phyloP scores from a whole-genome alignment of 805 yeast species.

The Metschnikowia hibisci region DNA sequence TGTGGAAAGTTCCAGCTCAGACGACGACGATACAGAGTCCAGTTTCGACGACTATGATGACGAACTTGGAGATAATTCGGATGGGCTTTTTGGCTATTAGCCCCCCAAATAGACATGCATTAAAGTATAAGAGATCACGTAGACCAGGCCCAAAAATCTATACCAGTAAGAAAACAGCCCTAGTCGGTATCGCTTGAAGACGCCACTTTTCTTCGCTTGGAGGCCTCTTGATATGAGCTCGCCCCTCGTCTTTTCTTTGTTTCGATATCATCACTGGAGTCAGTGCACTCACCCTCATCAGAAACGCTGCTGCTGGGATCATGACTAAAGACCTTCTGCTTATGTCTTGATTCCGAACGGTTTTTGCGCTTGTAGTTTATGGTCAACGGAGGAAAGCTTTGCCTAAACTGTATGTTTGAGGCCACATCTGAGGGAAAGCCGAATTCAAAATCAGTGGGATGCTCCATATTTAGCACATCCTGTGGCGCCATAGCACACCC shows the following conservation, averaged over 20 bases:
- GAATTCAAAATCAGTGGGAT: conserved; percentile 34
- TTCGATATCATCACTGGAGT: conserved; percentile 15
- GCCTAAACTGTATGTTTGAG: conserved; percentile 27
- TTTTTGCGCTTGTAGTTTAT: conserved; percentile 26
- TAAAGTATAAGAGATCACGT: conserved; percentile 3
- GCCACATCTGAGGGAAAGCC: conserved; percentile 26
- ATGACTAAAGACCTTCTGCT: conserved; percentile 6
- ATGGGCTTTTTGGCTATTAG: conserved; percentile 45
- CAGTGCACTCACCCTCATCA: conserved; percentile 19
- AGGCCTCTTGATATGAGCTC: conserved; percentile 5
- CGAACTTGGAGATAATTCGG: conserved; percentile 58
- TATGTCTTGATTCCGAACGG: conserved; percentile 8
- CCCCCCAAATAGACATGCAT: conserved; percentile 8
- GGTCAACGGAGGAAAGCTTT: conserved; percentile 38
- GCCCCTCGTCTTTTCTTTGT: conserved; percentile 8
- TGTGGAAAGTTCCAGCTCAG: conserved; percentile 33
- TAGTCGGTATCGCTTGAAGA: conserved; percentile 2
- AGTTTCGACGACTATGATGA: conserved; percentile 40
- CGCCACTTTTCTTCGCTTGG: conserved; percentile 6
- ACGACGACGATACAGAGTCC: conserved; percentile 37
- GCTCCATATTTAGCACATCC: conserved; percentile 40
- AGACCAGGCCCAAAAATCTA: conserved; percentile 4
- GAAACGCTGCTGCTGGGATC: conserved; percentile 14
- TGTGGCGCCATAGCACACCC: conserved; percentile 27
- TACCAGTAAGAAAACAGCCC: not conserved